Evolutionary conservation across 1,139 yeast genomes (phyloP).

Genomic region (Casaregolazyma lundiana): DNA sequence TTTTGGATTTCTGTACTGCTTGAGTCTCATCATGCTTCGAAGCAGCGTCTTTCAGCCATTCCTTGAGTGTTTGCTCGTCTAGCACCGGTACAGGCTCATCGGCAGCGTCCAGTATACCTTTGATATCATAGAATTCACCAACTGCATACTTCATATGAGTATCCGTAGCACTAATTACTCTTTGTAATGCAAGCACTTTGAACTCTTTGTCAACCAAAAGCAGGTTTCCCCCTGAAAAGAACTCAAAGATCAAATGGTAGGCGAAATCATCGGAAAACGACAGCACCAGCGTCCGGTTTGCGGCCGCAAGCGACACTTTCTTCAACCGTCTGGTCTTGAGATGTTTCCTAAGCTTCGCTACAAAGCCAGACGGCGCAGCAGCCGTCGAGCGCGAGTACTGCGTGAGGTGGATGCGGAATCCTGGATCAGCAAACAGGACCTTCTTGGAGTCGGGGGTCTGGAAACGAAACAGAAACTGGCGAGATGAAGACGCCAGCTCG

Average conservation of each 20-base stretch:
- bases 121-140: slow-evolving; percentile 61
- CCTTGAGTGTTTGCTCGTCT: slow-evolving; percentile 13
- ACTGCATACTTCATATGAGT: slow-evolving; percentile 44
- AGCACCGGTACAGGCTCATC: slow-evolving; percentile 6
- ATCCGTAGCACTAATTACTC: slow-evolving; percentile 61
- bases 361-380: slow-evolving; percentile 79
- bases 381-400: slow-evolving; percentile 77
- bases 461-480: slow-evolving; percentile 77
- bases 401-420: slow-evolving; percentile 74
- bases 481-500: slow-evolving; percentile 65
- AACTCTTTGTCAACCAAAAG: slow-evolving; percentile 64
- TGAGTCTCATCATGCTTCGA: slow-evolving; percentile 6
- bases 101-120: slow-evolving; percentile 15
- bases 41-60: slow-evolving; percentile 18
- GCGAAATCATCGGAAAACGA: slow-evolving; percentile 74
- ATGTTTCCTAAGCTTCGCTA: slow-evolving; percentile 79
- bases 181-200: slow-evolving; percentile 67
- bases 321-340: slow-evolving; percentile 75
- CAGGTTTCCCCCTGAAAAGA: slow-evolving; percentile 92
- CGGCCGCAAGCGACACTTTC: slow-evolving; percentile 64
- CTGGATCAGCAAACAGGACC: slow-evolving; percentile 75
- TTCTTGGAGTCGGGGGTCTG: slow-evolving; percentile 79
- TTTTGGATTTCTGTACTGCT: slow-evolving; percentile 11
- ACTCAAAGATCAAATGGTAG: slow-evolving; percentile 76
- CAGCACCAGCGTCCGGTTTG: slow-evolving; percentile 75